Base-by-base conservation (phyloP, 2,329 filamentous ascomycete species). In the Macrophomina phaseolina region DNA sequence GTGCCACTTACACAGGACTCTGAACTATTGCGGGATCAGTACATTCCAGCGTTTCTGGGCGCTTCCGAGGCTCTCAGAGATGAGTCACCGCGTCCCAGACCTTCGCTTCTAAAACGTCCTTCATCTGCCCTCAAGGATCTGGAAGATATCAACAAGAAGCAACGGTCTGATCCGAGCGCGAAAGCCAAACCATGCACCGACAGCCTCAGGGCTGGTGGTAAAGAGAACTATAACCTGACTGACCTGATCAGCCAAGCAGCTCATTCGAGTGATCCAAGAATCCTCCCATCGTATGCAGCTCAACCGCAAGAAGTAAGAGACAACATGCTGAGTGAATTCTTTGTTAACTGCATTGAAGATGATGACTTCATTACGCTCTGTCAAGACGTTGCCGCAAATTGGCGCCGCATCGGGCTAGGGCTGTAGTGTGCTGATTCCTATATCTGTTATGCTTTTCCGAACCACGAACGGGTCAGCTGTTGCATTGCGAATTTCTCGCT, bases 351-450 rank as follows among this genome's bases (percentile, higher is more conserved):
- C 66, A 76, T 87, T 3, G 78, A 83, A 34, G 81, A 84, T 68
- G 76, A 81, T 3, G 76, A 81, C 23, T 87, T 87, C 67, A 65
- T 83, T 5, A 80, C 78, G 18, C 73, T 87, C n/a, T 82, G 83
- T 61, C 77, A 83, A 67, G 84, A 86, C 72, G 78, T 84, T 53
- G 81, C 82, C 61, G 75, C 75, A 12, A 80, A 81, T 68, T 87
- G 84, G 85, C 77, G 78, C 67, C 77, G 80, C 45, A 77, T 83
- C 63, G 80, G 78, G n/a, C 72, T 84, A n/a, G 81, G 67, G 11
- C 34, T 70, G 40, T 23, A 51, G 58, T 62, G 34, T 38, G n/a
- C 3, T 18, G 32, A 2, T 28, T 2, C n/a, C 18, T 38, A 7
- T 23, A 23, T 23, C 23, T 23, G 23, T 23, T 23, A 23, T 23